Base-by-base conservation (phyloP, 495 filamentous ascomycete genomes). In the Entonaema liquescens region DNA sequence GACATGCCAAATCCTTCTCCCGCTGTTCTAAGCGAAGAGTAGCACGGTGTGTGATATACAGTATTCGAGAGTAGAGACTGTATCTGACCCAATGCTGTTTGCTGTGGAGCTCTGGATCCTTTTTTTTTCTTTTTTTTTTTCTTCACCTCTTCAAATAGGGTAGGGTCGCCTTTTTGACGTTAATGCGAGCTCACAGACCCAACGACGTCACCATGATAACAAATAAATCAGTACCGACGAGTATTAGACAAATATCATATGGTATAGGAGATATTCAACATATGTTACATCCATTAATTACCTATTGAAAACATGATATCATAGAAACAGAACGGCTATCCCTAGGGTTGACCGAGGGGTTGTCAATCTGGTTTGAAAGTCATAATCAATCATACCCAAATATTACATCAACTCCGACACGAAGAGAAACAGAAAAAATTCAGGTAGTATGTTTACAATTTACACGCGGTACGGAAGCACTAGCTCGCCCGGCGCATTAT, bases 401-500 rank as follows among this genome's bases (percentile, higher is more conserved):
- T 23, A 26, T 56, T 44, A 54, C 49, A 68, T 55, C 19, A 49
- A 49, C 17, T 47, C 35, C 31, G 19, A 59, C 38, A 68, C 25
- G 6, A 57, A 17, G 25, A 11, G 28, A 54, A 49, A 31, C 28
- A 42, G 25, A 56, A 53, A 36, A 28, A 58, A 35, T 38, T 38
- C 15, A 33, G 13, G n/a, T 9, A 53, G 13, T 28, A 35, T 6
- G 19, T 54, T 54, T n/a, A n/a, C n/a, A n/a, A n/a, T n/a, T 58
- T 71, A 76, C 26, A 77, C 36, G 55, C 80, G 76, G 55, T 65
- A 79, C 9, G 71, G 71, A 35, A 81, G 73, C 3, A 64, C 40
- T 47, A 76, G 68, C 72, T 89, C 86, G 3, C 85, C 87, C 0
- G 88, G 87, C 1, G 87, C 88, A 66, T 89, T 79, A 69, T 90